Conservation (phyloP, 1,284 basidiomycete genomes). For the Ceratorhiza oryzae-sativae region DNA sequence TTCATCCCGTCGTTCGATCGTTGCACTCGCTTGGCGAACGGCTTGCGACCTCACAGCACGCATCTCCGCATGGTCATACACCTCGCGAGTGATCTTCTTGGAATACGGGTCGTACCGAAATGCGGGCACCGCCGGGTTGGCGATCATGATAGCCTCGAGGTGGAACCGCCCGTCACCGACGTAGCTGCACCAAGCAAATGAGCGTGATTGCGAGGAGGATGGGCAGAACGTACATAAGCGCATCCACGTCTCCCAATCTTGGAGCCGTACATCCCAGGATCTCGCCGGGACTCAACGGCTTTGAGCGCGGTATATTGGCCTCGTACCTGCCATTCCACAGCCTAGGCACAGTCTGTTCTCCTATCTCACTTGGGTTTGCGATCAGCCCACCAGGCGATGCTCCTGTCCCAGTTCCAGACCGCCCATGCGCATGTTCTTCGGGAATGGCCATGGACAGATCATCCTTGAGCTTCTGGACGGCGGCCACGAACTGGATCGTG, state of each 20-base stretch:
- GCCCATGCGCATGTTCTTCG: slow-evolving; percentile 39
- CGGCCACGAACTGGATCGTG: slow-evolving; percentile 94
- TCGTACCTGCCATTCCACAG: slow-evolving; percentile 68
- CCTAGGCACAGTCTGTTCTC: not conserved
- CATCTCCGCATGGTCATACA: slow-evolving; percentile 93
- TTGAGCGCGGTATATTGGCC: slow-evolving; percentile 84
- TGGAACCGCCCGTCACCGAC: slow-evolving; percentile 99
- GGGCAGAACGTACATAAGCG: slow-evolving; percentile 68
- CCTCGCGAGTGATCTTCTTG: slow-evolving; percentile 93
- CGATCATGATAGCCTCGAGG: slow-evolving; percentile 98
- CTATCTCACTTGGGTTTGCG: slow-evolving; percentile 30
- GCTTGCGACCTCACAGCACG: slow-evolving; percentile 75
- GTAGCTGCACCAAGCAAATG: slow-evolving; percentile 66
- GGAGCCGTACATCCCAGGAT: slow-evolving; percentile 98
- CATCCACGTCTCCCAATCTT: slow-evolving; percentile 73
- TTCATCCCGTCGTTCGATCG: slow-evolving; percentile 53
- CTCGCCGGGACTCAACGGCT: slow-evolving; percentile 95
- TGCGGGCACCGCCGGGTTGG: slow-evolving; percentile 93
- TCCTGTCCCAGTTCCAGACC: not conserved
- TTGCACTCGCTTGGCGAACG: slow-evolving; percentile 73
- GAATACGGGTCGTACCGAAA: slow-evolving; percentile 99
- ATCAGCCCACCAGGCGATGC: slow-evolving; percentile 39
- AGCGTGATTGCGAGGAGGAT: not conserved
- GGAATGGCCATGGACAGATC: slow-evolving; percentile 62
- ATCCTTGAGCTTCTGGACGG: slow-evolving; percentile 84